Evolutionary conservation across 176 grass and related monocot genomes (phyloP), one percentile per base, ranked within the genome.

Genomic region (Metroxylon sagu): DNA sequence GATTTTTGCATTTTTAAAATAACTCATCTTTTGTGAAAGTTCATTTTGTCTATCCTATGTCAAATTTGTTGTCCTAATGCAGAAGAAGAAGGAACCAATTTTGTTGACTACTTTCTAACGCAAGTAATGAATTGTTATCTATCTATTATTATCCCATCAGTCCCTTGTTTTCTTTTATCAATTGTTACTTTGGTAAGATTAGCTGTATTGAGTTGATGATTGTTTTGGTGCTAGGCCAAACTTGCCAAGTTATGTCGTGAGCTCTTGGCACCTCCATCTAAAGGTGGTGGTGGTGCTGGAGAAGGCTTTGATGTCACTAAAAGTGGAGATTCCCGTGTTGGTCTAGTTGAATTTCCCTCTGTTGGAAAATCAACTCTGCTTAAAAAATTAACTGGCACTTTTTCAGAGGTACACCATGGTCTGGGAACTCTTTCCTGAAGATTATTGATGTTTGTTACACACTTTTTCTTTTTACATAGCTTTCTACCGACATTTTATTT

Each of bases 251-350:
- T 98, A 19, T 64, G 88, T 10, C 76, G 93, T 31, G 93, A 98
- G 30, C 76, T 98, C 56, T 73, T 98, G 52, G 84, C 84, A 57
- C 93, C 84, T 16, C 29, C 93, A 62, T 81, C 87, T 26, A 85
- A 92, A 88, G 88, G 84, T 70, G 91, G 80, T 53, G 89, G 81
- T 71, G 93, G 66, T 64, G 78, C 79, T 19, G 93, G 87, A 59
- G 93, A 98, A 77, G 93, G 93, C 64, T 98, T 98, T 29, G 93
- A 98, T 76, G 93, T 98, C 53, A 98, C 88, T 3, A 92, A 98
- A 63, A 89, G 88, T 73, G 87, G 93, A 67, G 93, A 98, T 76
- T 78, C 93, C 17, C 93, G 93, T 49, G 87, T 98, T 48, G 93
- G 93, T 62, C 76, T 98, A 51, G 93, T 98, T 26, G 93, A 87